Conservation (phyloP, 2,329 filamentous ascomycete species). For the Canariomyces notabilis region DNA sequence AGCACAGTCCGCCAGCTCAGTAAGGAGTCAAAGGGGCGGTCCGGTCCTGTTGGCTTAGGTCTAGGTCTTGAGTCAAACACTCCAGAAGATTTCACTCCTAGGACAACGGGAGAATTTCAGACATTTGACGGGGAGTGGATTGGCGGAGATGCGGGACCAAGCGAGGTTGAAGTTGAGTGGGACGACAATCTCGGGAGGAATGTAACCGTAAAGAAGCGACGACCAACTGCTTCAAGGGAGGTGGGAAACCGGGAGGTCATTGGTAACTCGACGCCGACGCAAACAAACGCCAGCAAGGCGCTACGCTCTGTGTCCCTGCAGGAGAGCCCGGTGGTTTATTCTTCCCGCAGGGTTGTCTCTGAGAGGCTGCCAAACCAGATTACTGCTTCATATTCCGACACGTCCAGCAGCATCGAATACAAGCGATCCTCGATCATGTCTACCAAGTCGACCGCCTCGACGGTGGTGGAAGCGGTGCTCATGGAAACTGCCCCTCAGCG, state of each 20-base stretch:
- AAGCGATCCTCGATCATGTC: conserved; percentile 51
- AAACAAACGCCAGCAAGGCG: conserved; percentile 49
- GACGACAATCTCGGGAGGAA: conserved; percentile 50
- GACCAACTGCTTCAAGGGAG: conserved; percentile 27
- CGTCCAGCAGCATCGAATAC: conserved; percentile 39
- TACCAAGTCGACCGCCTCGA: conserved; percentile 49
- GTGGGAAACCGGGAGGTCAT: conserved; percentile 36
- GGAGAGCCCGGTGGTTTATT: conserved; percentile 36
- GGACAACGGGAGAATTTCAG: conserved; percentile 44
- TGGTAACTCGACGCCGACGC: conserved; percentile 44
- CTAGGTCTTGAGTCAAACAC: conserved; percentile 40
- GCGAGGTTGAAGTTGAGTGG: conserved; percentile 50
- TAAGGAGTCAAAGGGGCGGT: conserved; percentile 30
- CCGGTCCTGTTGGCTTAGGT: conserved; percentile 39
- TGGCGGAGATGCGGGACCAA: conserved; percentile 26
- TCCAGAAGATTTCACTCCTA: conserved; percentile 38
- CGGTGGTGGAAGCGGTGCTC: conserved; percentile 53
- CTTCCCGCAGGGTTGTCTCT: conserved; percentile 33
- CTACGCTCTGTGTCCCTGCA: conserved; percentile 44
- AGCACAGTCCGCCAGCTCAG: conserved; percentile 38
- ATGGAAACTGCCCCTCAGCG: conserved; percentile 46
- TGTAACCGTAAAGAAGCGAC: conserved; percentile 48
- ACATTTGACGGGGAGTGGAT: conserved; percentile 58
- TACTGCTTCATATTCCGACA: conserved; percentile 35
- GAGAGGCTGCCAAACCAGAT: conserved; percentile 22